Evolutionary conservation across 306 rosid genomes (phyloP), one percentile per base, ranked within the genome.

Genomic region (Trifolium fragiferum): DNA sequence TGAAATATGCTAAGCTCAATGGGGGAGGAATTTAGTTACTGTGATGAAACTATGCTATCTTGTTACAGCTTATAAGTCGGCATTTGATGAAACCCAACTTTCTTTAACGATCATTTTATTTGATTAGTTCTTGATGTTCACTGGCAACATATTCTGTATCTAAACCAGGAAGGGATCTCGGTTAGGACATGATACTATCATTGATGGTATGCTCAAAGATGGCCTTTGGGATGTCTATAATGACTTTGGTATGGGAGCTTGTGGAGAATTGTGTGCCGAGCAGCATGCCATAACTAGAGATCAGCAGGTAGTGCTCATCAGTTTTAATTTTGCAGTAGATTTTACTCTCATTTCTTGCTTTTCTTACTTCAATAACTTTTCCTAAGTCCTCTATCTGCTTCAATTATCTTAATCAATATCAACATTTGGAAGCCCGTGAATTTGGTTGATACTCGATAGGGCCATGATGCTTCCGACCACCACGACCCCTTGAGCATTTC

Each of bases 191-290:
- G 96, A 91, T 81, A 84, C 86, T n/a, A 60, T 93, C 77, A 71
- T 93, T 10, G 97, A 93, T 68, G 98, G 96, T 51, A 93, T 91
- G 98, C 70, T 91, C 32, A 93, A 91, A 79, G 98, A 93, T 83
- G 97, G 98, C 62, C 89, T 93, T 49, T 93, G 98, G 98, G 98
- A 93, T 86, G 97, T 87, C 76, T 93, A 91, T 76, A 93, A 93
- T 73, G 92, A 88, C 85, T 78, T 88, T 50, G 86, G 92, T 38
- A 93, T 93, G 96, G 97, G 97, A 78, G 86, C 77, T 78, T 93
- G 98, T 81, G 98, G 78, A 13, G 98, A 93, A 80, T 40, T 93
- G 41, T 93, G 98, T 75, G 97, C 98, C 69, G 86, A 86, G 30
- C 81, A 76, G 44, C 86, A 87, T 82, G 60, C 58, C 76, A 85